Percentiles rank a stretch among this genome's conserved stretches.
Evolutionary conservation across 495 filamentous ascomycete genomes (phyloP).

Genomic region (Antarctomyces pellizariae): DNA sequence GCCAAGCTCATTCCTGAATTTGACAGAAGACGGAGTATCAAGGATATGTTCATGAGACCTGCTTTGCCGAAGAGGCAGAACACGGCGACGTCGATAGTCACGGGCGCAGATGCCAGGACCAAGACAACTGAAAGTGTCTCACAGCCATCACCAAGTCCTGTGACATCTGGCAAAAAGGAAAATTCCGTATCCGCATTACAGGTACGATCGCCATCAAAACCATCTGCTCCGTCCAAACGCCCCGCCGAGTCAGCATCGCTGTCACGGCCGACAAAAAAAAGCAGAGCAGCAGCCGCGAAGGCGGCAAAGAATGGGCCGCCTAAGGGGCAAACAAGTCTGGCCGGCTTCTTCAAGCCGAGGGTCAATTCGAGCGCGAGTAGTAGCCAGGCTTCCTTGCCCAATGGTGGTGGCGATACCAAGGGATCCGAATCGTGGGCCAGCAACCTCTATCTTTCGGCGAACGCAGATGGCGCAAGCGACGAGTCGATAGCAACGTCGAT

Average conservation of each 20-base stretch:
- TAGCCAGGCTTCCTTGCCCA: slow-evolving; percentile 11
- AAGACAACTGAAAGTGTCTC: too few species aligned
- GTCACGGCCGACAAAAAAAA: slow-evolving; percentile 5
- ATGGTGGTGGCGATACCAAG: slow-evolving; percentile 5
- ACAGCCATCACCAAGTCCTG: too few species aligned
- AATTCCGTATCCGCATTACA: too few species aligned
- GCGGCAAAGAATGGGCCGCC: slow-evolving; percentile 14
- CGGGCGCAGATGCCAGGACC: too few species aligned
- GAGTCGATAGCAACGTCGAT: background rate
- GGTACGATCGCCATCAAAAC: too few species aligned
- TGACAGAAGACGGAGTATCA: slow-evolving; percentile 59
- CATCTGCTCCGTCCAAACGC: background rate
- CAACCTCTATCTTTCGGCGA: background rate
- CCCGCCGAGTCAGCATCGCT: slow-evolving; percentile 1
- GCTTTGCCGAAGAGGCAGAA: too few species aligned
- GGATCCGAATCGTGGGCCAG: slow-evolving; percentile 3
- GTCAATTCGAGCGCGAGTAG: too few species aligned
- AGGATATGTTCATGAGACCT: slow-evolving; percentile 85
- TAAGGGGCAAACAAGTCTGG: slow-evolving; percentile 50
- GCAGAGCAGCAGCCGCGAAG: slow-evolving; percentile 10
- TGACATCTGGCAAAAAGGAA: too few species aligned
- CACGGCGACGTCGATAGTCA: too few species aligned
- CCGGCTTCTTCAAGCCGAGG: slow-evolving; percentile 66
- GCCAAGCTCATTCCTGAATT: slow-evolving; percentile 77
- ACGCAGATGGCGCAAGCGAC: slow-evolving; percentile 1